Percentiles rank a stretch among this genome's conserved stretches.
Conservation (phyloP, 2,329 filamentous ascomycete species). For the Arthrobotrys iridis region DNA sequence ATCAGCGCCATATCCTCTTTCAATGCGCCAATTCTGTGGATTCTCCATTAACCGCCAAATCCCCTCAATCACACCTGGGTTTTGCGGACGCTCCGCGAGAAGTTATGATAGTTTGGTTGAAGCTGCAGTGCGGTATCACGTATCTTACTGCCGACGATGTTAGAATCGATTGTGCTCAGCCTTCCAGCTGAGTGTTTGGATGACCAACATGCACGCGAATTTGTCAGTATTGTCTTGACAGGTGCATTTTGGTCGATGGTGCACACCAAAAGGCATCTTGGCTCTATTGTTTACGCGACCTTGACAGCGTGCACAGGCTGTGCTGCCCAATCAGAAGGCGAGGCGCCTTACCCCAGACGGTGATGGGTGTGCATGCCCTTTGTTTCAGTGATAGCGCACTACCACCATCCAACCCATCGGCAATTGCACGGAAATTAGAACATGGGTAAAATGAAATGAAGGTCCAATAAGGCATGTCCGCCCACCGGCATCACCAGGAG, state of each 20-base stretch:
- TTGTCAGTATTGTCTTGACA: conserved; percentile 36
- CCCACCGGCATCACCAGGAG: conserved; percentile 26
- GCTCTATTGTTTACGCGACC: conserved; percentile 44
- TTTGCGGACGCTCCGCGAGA: neutral
- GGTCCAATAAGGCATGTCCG: conserved; percentile 53
- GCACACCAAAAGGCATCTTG: conserved; percentile 19
- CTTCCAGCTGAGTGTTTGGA: conserved; percentile 26
- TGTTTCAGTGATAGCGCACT: conserved; percentile 50
- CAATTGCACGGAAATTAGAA: conserved; percentile 45
- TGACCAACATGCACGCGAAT: conserved; percentile 27
- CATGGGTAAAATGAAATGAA: conserved; percentile 54
- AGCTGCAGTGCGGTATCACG: neutral
- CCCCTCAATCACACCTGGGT: neutral
- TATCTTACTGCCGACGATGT: neutral
- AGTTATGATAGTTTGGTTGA: neutral
- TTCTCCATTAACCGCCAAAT: conserved; percentile 15
- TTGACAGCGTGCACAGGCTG: conserved; percentile 34
- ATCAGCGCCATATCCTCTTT: conserved; percentile 40
- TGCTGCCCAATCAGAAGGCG: conserved; percentile 40
- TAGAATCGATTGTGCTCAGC: conserved; percentile 35
- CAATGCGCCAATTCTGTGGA: neutral
- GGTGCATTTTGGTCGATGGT: conserved; percentile 18
- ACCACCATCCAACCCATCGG: conserved; percentile 36
- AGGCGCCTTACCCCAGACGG: conserved; percentile 39
- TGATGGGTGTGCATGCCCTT: conserved; percentile 35